Evolutionary conservation across 169 alveolate genomes (phyloP).

Genomic region (Neospora caninum): DNA sequence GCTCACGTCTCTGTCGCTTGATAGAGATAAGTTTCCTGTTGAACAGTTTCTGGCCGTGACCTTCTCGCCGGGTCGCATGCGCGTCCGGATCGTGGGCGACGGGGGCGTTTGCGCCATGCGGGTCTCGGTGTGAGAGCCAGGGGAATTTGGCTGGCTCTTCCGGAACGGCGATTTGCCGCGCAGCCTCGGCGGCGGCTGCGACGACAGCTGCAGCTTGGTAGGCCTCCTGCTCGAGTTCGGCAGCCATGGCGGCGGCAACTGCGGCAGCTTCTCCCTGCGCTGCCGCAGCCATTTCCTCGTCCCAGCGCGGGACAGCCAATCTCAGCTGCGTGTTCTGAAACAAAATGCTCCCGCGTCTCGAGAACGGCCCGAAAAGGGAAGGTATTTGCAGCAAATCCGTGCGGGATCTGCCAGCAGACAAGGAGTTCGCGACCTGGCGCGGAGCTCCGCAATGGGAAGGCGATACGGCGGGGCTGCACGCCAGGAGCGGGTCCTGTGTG

Average conservation of each 20-base stretch:
- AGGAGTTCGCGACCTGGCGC: background rate
- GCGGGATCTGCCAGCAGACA: background rate
- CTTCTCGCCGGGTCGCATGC: background rate
- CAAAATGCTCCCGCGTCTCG: conserved; percentile 14
- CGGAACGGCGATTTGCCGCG: background rate
- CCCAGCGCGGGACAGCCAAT: background rate
- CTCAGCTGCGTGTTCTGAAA: conserved; percentile 13
- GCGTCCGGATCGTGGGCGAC: background rate
- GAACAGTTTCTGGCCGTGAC: background rate
- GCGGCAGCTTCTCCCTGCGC: background rate
- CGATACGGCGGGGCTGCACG: too few species aligned
- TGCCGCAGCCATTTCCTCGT: conserved; percentile 5
- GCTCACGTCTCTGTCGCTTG: background rate
- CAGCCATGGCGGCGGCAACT: conserved; percentile 15
- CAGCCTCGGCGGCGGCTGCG: conserved; percentile 41
- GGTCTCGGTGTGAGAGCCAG: background rate
- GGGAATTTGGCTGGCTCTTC: background rate
- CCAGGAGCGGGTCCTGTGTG: too few species aligned
- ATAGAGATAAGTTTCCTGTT: background rate
- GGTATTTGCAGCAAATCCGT: background rate
- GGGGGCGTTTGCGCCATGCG: background rate
- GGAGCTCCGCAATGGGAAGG: background rate
- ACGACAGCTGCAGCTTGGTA: conserved; percentile 17
- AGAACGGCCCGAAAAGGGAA: background rate
- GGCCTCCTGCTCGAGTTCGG: conserved; percentile 29